Base-by-base conservation (phyloP, 805 yeast species). In the Scheffersomyces ergatensis region DNA sequence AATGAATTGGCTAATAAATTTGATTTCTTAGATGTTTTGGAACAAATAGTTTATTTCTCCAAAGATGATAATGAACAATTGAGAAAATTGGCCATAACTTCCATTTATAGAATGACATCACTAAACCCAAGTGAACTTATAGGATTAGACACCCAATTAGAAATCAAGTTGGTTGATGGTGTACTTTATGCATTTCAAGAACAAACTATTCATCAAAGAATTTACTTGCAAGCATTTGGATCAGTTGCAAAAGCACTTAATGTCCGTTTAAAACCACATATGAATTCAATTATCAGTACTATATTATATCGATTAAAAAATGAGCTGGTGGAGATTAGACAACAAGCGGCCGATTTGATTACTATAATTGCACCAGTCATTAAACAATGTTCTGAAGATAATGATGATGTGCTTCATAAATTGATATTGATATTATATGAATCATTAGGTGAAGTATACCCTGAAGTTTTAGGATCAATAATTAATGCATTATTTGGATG, bases 381-480 rank as follows among this genome's bases (percentile, higher is more conserved):
- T 35, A 77, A 77, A 48, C 56, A 67, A 11, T 85, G 96, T 57
- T 77, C 73, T 7, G 54, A 53, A 16, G 63, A 55, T 16, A 85
- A 86, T 53, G 84, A 85, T 53, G 81, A 74, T 11, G 62, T 86
- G 39, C 56, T 92, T 46, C 73, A 74, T 41, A 85, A 85, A 51
- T 65, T 92, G 39, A 82, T 89, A 4, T 75, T 85, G 17, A 82
- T 90, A 13, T 66, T 93, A 25, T 89, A 85, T 58, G 99, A 93
- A 59, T 85, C 93, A 12, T 70, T 93, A 8, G 99, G 99, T 15
- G 99, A 93, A 57, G 92, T 85, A 5, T 89, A 82, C 49, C 99
- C 99, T 0, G 96, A 89, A 38, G 97, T 89, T 2, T 67, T 93
- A 34, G 97, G 96, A 0, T 85, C 97, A 0, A 76, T 92, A 2